Conservation (phyloP, 2,329 filamentous ascomycete genomes). For the Cladosporium sp. region DNA sequence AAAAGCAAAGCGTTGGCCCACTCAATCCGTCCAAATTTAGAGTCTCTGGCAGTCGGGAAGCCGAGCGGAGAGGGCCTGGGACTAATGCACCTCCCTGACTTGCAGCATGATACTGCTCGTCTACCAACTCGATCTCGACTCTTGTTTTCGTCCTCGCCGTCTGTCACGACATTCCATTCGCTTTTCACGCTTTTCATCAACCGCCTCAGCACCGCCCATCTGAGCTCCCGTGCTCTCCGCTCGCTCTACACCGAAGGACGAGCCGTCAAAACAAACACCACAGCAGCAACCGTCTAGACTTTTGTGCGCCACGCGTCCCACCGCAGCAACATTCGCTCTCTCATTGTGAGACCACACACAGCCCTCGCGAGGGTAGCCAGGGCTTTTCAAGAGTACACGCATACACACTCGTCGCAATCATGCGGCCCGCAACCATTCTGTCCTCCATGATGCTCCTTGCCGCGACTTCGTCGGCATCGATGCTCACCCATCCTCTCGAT, state of each 20-base stretch:
- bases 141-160: neutral
- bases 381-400: neutral
- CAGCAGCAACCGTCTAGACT: neutral
- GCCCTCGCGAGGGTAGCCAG: constrained; percentile 5
- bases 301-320: constrained; percentile 9
- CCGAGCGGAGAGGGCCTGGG: neutral
- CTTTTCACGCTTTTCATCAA: too few relatives aligned
- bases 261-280: neutral
- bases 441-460: constrained; percentile 30
- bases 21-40: constrained; percentile 3
- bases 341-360: neutral
- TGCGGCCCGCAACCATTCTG: constrained; percentile 32
- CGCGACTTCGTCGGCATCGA: constrained; percentile 26
- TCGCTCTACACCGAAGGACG: neutral
- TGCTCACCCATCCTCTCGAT: constrained; percentile 22
- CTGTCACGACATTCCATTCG: constrained; percentile 7
- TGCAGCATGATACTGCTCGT: constrained; percentile 4
- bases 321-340: neutral
- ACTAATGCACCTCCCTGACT: neutral
- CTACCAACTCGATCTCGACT: neutral
- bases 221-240: neutral
- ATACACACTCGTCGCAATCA: constrained; percentile 19
- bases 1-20: too few relatives aligned
- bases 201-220: neutral
- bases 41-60: too few relatives aligned